Base-by-base conservation (phyloP, 2,329 filamentous ascomycete genomes). In the Verticillium albo-atrum region DNA sequence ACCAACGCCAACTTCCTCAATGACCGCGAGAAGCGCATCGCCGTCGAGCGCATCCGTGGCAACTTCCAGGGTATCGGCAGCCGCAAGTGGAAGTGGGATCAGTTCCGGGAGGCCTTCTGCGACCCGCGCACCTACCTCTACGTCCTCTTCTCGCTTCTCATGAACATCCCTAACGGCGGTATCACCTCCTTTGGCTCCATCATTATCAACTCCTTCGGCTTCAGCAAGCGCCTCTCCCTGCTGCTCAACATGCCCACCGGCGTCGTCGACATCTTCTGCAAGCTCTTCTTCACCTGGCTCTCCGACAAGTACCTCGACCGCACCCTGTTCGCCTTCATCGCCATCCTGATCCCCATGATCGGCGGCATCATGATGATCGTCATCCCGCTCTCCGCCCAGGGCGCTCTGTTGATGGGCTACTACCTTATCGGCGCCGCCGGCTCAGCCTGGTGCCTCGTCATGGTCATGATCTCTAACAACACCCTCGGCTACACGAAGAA, bases 1-100 rank as follows among this genome's bases (percentile, higher is more conserved):
- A 68, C 77, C 0, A 80, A 81, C 0, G 81, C 81, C 0, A 76
- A 80, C 15, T 84, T 83, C 60, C 67, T 95, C 27, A 88, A 77
- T 6, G 82, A 88, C 57, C 79, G 85, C 53, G 90, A 94, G 64
- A 84, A 85, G 14, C 70, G 86, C 0, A 79, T 91, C 47, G 89
- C 88, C 0, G 77, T 92, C 26, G 89, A 91, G 63, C 81, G 90
- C 0, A 84, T 94, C 5, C 80, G 89, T 0, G 79, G 85, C 25
- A 94, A 94, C 66, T 86, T 91, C 68, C 90, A 90, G 61, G 90
- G 90, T 0, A 87, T 90, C 17, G 88, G 87, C 2, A 89, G 85
- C 62, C 86, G 86, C 63, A 81, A 89, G 62, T 90, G 88, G 72
- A 89, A 89, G 63, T 78, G 81, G 74, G 79, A 82, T 23, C 91